phyloP scores from a whole-genome alignment of 2,329 filamentous ascomycete species.

The Fusarium xylarioides region DNA sequence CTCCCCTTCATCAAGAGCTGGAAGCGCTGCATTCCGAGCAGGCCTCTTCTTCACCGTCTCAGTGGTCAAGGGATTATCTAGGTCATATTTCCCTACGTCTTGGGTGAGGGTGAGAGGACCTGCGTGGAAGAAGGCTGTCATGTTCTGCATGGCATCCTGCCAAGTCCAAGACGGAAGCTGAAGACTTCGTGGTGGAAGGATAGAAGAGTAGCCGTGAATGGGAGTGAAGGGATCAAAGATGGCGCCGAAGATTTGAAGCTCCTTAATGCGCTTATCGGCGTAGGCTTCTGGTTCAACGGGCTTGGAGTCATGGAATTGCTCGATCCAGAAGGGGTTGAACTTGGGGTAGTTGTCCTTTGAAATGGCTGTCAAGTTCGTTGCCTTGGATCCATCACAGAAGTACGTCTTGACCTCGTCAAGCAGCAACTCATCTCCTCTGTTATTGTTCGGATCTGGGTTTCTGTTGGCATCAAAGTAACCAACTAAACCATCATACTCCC shows the following conservation, averaged over 20 bases:
- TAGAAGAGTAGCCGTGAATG: background rate
- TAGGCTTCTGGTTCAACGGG: background rate
- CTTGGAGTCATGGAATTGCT: background rate
- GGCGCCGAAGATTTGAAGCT: background rate
- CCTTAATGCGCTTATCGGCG: background rate
- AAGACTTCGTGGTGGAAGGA: background rate
- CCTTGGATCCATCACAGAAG: background rate
- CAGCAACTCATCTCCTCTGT: background rate
- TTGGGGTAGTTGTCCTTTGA: background rate
- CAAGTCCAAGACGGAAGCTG: background rate
- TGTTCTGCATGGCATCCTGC: background rate
- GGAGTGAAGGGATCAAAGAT: background rate
- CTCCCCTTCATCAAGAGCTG: background rate
- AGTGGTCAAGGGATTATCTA: background rate
- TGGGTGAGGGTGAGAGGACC: background rate
- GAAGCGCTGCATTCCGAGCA: background rate
- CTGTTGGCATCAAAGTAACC: background rate
- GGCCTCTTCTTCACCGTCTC: background rate
- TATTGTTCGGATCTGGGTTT: fast-evolving
- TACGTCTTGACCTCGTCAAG: background rate
- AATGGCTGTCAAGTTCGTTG: background rate
- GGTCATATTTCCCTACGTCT: background rate
- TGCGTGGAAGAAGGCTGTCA: background rate
- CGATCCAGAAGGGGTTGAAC: background rate
- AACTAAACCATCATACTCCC: background rate